A percentile compares a stretch with the other conserved stretches of the same genome.
Evolutionary conservation across 805 yeast species (phyloP).

Genomic region (Candida railenensis): DNA sequence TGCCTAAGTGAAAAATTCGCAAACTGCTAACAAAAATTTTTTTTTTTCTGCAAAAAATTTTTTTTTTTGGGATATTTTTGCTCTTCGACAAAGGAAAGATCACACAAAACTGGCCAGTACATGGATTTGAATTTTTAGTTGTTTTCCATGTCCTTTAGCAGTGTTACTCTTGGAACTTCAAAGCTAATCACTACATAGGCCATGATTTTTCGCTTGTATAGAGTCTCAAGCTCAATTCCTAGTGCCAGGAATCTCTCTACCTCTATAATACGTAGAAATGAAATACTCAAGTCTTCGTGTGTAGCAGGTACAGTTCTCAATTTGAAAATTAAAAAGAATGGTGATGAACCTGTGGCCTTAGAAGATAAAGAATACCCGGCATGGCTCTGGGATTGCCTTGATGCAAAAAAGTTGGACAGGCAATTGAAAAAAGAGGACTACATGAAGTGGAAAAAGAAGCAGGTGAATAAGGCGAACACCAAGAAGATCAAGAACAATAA

Average conservation of each 20-base stretch:
- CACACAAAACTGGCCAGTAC: too few relatives aligned
- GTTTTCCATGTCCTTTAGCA: too few relatives aligned
- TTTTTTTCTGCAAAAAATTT: too few relatives aligned
- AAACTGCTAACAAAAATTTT: too few relatives aligned
- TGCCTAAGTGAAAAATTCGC: too few relatives aligned
- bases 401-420: constrained; percentile 57
- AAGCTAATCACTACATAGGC: too few relatives aligned
- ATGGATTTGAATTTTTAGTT: too few relatives aligned
- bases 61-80: too few relatives aligned
- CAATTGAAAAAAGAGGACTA: constrained; percentile 60
- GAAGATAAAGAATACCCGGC: constrained; percentile 89
- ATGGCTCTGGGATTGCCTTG: constrained; percentile 90
- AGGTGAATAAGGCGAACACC: constrained; percentile 66
- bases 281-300: constrained; percentile 28
- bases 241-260: constrained; percentile 2
- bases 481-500: constrained; percentile 73
- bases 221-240: neutral
- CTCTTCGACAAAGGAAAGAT: too few relatives aligned
- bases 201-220: neutral
- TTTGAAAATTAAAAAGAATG: constrained; percentile 71
- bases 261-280: neutral
- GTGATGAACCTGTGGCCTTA: constrained; percentile 85
- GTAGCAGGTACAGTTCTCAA: constrained; percentile 72
- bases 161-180: too few relatives aligned
- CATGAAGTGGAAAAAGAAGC: constrained; percentile 62